phyloP scores from a whole-genome alignment of 768 basidiomycete species.

The Xerocomus brunneocitrinus region DNA sequence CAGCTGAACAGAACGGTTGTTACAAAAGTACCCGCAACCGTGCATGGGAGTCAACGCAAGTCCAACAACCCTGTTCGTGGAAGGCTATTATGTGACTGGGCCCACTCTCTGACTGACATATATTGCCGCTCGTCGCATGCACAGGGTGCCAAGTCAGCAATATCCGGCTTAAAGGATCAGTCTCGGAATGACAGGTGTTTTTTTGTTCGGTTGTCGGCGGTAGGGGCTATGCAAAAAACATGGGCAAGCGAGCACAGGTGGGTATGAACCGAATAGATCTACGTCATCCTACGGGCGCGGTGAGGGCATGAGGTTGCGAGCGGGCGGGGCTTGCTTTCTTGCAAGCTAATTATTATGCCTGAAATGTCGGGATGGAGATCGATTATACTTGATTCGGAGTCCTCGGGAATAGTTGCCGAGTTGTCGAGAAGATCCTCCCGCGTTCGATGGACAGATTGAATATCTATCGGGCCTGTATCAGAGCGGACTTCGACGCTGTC shows the following conservation, averaged over 20 bases:
- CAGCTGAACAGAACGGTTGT: background rate
- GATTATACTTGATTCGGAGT: background rate
- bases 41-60: background rate
- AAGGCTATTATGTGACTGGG: background rate
- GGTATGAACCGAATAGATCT: background rate
- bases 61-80: conserved; percentile 16
- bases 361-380: background rate
- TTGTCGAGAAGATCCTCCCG: background rate
- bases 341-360: background rate
- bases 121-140: background rate
- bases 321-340: background rate
- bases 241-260: background rate
- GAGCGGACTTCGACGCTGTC: background rate
- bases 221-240: background rate
- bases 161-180: background rate
- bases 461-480: background rate
- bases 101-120: background rate
- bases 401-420: background rate
- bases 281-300: no score
- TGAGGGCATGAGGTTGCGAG: no score
- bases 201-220: background rate
- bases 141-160: background rate
- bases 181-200: background rate
- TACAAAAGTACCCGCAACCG: background rate
- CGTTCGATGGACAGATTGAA: background rate